Conservation (phyloP, 108 stramenopile genomes). For the Fistulifera pelliculosa region DNA sequence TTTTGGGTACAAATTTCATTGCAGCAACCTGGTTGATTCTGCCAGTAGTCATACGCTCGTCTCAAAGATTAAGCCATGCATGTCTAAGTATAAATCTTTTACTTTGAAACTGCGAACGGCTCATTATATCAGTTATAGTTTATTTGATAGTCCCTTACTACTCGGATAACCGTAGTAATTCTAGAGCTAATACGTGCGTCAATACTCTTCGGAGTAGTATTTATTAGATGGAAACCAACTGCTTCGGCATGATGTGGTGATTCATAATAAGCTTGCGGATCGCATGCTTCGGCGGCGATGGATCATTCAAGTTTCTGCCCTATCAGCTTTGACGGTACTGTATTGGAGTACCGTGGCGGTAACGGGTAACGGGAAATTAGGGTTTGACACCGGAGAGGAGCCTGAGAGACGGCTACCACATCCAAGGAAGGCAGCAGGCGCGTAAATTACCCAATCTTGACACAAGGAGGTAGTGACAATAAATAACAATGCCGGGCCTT, state of each 20-base stretch:
- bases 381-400: conserved; percentile 98
- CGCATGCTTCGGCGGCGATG: conserved; percentile 75
- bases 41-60: conserved; percentile 99
- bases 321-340: conserved; percentile 96
- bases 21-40: conserved; percentile 99
- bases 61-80: conserved; percentile 99
- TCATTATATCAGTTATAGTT: conserved; percentile 99
- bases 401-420: conserved; percentile 98
- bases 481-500: conserved; percentile 95
- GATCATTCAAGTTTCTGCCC: conserved; percentile 96
- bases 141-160: conserved; percentile 98
- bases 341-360: conserved; percentile 95
- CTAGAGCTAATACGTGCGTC: conserved; percentile 96
- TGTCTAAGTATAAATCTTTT: conserved; percentile 97
- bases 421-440: conserved; percentile 97
- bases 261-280: conserved; percentile 93
- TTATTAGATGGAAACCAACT: conserved; percentile 96
- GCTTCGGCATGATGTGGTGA: conserved; percentile 86
- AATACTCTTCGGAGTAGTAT: conserved; percentile 85
- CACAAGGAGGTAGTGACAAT: conserved; percentile 96
- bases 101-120: conserved; percentile 90
- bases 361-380: conserved; percentile 93
- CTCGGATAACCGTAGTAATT: conserved; percentile 98
- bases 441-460: conserved; percentile 97
- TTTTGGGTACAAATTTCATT: no score